A percentile compares a stretch with the other conserved stretches of the same genome.
Conservation (phyloP, 208 protist genomes). For the Crithidia acanthocephali region DNA sequence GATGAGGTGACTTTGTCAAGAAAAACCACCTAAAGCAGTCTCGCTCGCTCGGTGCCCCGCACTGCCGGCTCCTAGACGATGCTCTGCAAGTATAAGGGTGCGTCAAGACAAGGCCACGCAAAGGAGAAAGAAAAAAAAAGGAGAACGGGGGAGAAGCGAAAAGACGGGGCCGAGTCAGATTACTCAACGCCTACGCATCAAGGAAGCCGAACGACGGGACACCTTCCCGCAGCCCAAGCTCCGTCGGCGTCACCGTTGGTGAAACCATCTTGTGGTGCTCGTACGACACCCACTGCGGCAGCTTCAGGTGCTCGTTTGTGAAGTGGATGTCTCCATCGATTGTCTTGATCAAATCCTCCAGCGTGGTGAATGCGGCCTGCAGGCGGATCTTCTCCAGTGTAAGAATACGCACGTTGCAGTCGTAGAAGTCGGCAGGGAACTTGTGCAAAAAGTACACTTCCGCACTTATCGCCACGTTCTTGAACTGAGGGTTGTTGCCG, state of each 20-base stretch:
- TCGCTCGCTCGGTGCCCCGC: too few relatives aligned
- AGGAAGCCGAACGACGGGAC: slow-evolving; percentile 30
- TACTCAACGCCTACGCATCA: slow-evolving; percentile 1
- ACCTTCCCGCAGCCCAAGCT: neutral
- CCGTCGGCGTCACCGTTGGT: slow-evolving; percentile 19
- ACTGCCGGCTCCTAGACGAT: too few relatives aligned
- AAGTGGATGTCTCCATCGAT: slow-evolving; percentile 71
- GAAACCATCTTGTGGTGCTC: slow-evolving; percentile 49
- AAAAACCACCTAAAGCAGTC: neutral
- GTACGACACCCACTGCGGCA: slow-evolving; percentile 28
- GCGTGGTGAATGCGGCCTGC: slow-evolving; percentile 70
- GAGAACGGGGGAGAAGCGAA: neutral
- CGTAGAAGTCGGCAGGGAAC: slow-evolving; percentile 91
- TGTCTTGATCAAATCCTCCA: slow-evolving; percentile 79
- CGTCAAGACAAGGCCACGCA: neutral
- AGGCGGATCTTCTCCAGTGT: slow-evolving; percentile 61
- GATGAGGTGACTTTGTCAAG: too few relatives aligned
- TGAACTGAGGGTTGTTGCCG: slow-evolving; percentile 92
- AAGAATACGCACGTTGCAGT: slow-evolving; percentile 67
- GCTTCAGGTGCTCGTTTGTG: slow-evolving; percentile 40
- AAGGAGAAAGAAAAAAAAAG: neutral
- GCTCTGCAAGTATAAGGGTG: neutral
- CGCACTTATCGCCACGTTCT: slow-evolving; percentile 68
- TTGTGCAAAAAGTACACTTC: slow-evolving; percentile 92
- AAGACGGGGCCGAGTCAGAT: too few relatives aligned